Evolutionary conservation across 768 basidiomycete genomes (phyloP), one percentile per base, ranked within the genome.

Genomic region (Mycena belliarum): DNA sequence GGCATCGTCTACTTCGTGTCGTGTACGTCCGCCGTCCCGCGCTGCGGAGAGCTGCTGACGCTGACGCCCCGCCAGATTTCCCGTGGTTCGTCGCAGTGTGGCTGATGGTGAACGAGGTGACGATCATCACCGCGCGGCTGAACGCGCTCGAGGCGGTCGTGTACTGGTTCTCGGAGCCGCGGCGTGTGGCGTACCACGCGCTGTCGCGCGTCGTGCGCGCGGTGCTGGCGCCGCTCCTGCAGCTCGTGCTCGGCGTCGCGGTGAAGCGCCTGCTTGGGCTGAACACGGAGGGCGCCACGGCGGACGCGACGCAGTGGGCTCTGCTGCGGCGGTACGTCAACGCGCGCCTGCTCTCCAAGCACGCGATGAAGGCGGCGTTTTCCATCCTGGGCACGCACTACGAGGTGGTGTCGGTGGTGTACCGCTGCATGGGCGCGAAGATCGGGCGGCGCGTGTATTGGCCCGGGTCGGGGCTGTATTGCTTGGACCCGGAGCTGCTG

Each of bases 351-450:
- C 73, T 80, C 20, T 76, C 75, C 10, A 72, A 76, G 55, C 40
- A 65, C 15, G 66, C 68, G 1, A 63, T 80, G 47, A 72, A 71
- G 41, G 61, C 68, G 2, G 73, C 74, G 3, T 78, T 79, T 63
- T 70, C 73, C 11, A 73, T 81, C n/a, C 63, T 81, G 15, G 79
- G 79, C 1, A 73, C 69, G 1, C 79, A 81, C 61, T 81, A 79
- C 47, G 79, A 80, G 63, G 65, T 69, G 25, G 77, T 79, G 23
- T 81, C 79, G 26, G 75, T 76, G 24, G 68, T 74, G 1, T 79
- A 74, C 57, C 72, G 79, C n/a, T 65, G 67, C 8, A 79, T 81
- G 79, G 79, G 79, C n/a, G 79, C 79, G 21, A 79, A 78, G 65
- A 67, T 81, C n/a, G 79, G 79, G 21, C 66, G 72, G 57, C 74